A percentile compares a stretch with the other conserved stretches of the same genome.
Evolutionary conservation across 805 yeast species (phyloP).

Genomic region (Metschnikowia kunwiensis): DNA sequence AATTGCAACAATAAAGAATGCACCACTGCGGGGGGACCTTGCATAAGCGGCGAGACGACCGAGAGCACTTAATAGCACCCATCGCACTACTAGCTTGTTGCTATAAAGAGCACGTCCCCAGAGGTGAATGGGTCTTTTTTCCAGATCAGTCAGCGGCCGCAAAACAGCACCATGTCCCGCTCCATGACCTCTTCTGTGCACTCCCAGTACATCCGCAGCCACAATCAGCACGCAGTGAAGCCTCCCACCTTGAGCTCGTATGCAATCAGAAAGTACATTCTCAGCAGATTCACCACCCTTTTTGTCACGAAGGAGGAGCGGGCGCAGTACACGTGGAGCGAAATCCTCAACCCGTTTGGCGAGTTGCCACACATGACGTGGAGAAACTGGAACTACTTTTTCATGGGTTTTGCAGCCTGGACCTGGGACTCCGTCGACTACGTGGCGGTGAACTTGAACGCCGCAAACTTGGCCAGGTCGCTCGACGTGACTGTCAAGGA

Average conservation of each 20-base stretch:
- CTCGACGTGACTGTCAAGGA: conserved; percentile 47
- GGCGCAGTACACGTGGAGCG: conserved; percentile 33
- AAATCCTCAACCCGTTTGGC: too few species aligned
- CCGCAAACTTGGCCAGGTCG: conserved; percentile 44
- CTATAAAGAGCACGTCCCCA: too few species aligned
- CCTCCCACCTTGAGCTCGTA: conserved; percentile 32
- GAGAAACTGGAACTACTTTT: conserved; percentile 48
- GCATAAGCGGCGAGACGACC: too few species aligned
- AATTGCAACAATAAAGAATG: too few species aligned
- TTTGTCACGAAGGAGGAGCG: conserved; percentile 45
- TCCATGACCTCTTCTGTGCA: conserved; percentile 14
- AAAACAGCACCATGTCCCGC: conserved; percentile 4
- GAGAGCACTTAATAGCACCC: too few species aligned
- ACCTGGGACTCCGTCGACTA: conserved; percentile 66
- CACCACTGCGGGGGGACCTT: too few species aligned
- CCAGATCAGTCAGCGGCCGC: neutral
- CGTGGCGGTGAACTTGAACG: conserved; percentile 55
- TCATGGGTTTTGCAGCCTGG: conserved; percentile 60
- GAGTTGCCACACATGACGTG: conserved; percentile 16
- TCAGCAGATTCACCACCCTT: conserved; percentile 50
- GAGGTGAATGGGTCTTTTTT: too few species aligned
- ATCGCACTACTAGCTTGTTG: too few species aligned
- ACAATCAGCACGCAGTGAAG: conserved; percentile 13
- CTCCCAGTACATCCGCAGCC: conserved; percentile 11
- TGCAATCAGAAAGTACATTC: conserved; percentile 35